Evolutionary conservation across 345 rosid genomes (phyloP), one percentile per base, ranked within the genome.

Genomic region (Noccaea bulbosa): DNA sequence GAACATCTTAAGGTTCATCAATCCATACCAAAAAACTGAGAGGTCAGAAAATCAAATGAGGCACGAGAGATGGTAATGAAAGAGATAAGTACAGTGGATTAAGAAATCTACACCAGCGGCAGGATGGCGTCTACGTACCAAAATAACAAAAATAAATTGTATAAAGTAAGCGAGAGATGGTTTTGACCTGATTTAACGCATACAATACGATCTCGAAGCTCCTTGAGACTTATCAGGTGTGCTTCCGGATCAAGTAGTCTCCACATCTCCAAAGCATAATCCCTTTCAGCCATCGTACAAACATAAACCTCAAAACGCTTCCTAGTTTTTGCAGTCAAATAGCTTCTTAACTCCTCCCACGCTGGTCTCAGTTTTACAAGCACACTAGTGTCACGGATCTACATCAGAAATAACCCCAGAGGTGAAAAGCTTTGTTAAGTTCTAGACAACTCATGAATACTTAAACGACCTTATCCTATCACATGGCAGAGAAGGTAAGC

Each of bases 231-330:
- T 65, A 95, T 95, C 63, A 95, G 71, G 72, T 84, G 90, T 32
- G 91, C 81, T 75, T 82, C 97, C 2, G 97, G 98, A 76, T 92
- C 99, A 82, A 92, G 98, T 75, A 92, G 93, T 84, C 99, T 88
- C 99, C 99, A 92, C 85, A 95, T 95, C 81, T 95, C 99, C 41
- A 95, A 84, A 65, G 99, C 99, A 88, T 92, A 95, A 81, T 95
- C 97, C 74, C 97, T 84, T 84, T 95, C 99, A 64, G 99, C 99
- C 99, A 95, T 95, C 7, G 99, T 95, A 76, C 99, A 95, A 59
- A 95, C 99, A 78, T 92, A 92, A 67, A 95, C 99, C 82, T 92
- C 97, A 77, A 95, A 95, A n/a, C 98, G 74, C 77, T 92, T 95
- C 67, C 98, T 92, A 20, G 91, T 89, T 77, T 84, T 95, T 34